These are phyloP conservation scores for Chalara sp. DNA, from an alignment of 2,329 filamentous ascomycete genomes.

Conservation along the genomic window DNA sequence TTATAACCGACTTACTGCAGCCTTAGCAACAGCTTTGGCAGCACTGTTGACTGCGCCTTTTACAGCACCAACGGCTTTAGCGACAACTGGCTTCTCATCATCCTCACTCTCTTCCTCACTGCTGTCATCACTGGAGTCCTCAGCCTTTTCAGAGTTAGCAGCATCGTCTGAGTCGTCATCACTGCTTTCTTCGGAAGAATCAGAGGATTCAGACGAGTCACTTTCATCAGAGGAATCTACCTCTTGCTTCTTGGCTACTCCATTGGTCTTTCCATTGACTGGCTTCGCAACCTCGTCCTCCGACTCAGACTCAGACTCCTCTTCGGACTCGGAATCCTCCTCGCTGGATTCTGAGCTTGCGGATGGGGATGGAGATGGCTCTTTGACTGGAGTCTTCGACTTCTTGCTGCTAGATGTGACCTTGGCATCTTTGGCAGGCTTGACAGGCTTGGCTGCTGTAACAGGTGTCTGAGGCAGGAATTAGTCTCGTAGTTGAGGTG, in stretches of 20 bases:
- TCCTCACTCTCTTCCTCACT: constrained; percentile 19
- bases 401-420: not conserved
- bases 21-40: constrained; percentile 23
- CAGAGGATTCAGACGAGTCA: constrained; percentile 22
- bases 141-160: constrained; percentile 15
- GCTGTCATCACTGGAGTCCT: constrained; percentile 20
- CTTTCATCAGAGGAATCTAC: constrained; percentile 27
- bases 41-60: constrained; percentile 24
- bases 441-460: not conserved
- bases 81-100: constrained; percentile 17
- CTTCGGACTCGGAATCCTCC: constrained; percentile 24
- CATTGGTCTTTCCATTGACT: constrained; percentile 26
- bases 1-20: constrained; percentile 21
- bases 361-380: constrained; percentile 24
- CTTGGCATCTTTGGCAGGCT: not conserved
- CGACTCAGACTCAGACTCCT: constrained; percentile 18
- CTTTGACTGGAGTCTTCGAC: not conserved
- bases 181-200: constrained; percentile 9
- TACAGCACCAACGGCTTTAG: constrained; percentile 15
- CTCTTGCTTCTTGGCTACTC: constrained; percentile 30
- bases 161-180: constrained; percentile 20
- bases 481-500: not conserved
- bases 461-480: not conserved
- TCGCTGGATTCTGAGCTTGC: constrained; percentile 30
- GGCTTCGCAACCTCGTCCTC: constrained; percentile 26